These are phyloP conservation scores for Citrullus amarus DNA, from an alignment of 306 rosid species.

Conservation along the genomic window DNA sequence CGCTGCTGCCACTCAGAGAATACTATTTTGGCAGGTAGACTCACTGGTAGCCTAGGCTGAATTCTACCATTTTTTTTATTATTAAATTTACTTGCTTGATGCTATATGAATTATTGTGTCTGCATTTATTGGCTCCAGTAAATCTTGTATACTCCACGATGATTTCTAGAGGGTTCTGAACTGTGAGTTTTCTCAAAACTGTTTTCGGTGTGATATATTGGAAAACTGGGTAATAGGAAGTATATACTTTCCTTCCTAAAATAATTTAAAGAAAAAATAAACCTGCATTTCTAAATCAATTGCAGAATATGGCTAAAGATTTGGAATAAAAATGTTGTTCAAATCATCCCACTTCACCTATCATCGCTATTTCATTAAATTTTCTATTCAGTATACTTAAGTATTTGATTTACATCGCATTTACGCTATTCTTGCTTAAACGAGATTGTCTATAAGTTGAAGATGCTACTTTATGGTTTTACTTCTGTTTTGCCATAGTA, in stretches of 20 bases:
- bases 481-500: background rate
- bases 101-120: background rate
- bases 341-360: background rate
- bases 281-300: background rate
- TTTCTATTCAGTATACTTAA: background rate
- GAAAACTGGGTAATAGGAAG: background rate
- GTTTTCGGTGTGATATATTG: background rate
- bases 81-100: background rate
- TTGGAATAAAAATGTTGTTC: background rate
- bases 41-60: conserved; percentile 9
- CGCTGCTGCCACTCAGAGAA: conserved; percentile 82
- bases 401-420: background rate
- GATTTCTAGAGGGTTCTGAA: background rate
- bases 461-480: background rate
- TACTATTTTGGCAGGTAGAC: conserved; percentile 96
- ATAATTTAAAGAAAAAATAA: background rate
- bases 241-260: background rate
- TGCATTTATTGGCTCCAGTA: background rate
- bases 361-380: background rate
- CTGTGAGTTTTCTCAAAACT: background rate
- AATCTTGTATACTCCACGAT: background rate
- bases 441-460: background rate
- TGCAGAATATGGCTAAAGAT: background rate
- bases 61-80: background rate
- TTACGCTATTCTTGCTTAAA: background rate